A percentile compares a stretch with the other conserved stretches of the same genome.
Conservation (phyloP, 2,329 filamentous ascomycete genomes). For the Talaromyces sp. region DNA sequence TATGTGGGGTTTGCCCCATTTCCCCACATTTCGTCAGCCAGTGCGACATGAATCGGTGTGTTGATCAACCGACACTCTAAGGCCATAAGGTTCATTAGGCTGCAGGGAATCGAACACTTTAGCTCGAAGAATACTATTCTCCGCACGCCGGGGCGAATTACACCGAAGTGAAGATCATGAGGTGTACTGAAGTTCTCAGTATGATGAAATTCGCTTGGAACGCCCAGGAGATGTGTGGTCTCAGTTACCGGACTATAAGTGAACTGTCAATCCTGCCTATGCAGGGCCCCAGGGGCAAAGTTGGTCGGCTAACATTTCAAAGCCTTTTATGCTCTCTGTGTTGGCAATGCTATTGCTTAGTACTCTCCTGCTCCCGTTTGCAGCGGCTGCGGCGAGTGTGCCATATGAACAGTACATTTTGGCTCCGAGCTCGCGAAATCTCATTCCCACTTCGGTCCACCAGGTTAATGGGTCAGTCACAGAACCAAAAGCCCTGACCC, state of each 20-base stretch:
- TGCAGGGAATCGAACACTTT: not conserved
- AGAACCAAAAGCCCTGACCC: conserved; percentile 22
- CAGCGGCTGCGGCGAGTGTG: conserved; percentile 12
- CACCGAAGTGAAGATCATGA: not conserved
- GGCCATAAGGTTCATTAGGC: not conserved
- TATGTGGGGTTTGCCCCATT: too few relatives aligned
- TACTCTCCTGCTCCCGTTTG: not conserved
- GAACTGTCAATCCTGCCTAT: too few relatives aligned
- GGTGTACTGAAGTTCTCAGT: too few relatives aligned
- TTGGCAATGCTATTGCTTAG: not conserved
- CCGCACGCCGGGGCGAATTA: not conserved
- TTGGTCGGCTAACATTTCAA: too few relatives aligned
- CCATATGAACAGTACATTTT: conserved; percentile 40
- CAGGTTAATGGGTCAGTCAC: conserved; percentile 34
- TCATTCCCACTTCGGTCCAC: conserved; percentile 30
- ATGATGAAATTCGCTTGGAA: too few relatives aligned
- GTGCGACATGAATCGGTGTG: not conserved
- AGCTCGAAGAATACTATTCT: not conserved
- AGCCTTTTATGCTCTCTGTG: too few relatives aligned
- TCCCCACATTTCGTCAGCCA: not conserved
- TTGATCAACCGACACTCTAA: conserved; percentile 1
- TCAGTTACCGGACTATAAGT: too few relatives aligned
- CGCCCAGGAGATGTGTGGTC: too few relatives aligned
- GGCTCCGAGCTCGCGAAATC: conserved; percentile 31
- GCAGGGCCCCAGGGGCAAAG: too few relatives aligned